Evolutionary conservation across 805 yeast species (phyloP).

Genomic region (Wickerhamiella bombiphila): DNA sequence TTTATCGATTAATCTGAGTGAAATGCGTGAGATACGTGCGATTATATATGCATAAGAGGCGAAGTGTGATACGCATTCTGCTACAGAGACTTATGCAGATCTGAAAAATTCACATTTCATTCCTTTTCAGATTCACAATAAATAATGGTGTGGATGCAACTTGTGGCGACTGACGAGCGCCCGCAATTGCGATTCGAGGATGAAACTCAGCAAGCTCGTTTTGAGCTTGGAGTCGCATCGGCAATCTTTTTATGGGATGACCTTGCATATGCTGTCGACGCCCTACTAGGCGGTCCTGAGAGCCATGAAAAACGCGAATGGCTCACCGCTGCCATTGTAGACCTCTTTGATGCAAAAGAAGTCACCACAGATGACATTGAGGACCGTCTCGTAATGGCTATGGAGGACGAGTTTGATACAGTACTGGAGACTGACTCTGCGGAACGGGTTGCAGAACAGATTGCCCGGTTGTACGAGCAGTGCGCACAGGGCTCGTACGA

Average conservation of each 20-base stretch:
- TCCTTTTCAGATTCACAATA: too few species aligned
- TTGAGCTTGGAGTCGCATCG: constrained; percentile 90
- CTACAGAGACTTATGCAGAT: too few species aligned
- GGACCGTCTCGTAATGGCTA: constrained; percentile 70
- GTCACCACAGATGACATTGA: constrained; percentile 73
- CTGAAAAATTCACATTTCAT: too few species aligned
- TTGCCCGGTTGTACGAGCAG: constrained; percentile 52
- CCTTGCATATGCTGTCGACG: constrained; percentile 73
- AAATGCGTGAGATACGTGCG: too few species aligned
- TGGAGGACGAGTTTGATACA: constrained; percentile 91
- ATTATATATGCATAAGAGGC: too few species aligned
- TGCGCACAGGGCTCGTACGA: constrained; percentile 40
- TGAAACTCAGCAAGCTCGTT: constrained; percentile 62
- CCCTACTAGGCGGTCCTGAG: constrained; percentile 91
- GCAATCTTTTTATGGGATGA: constrained; percentile 84
- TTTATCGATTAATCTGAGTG: too few species aligned
- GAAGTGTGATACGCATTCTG: too few species aligned
- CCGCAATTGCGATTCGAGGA: constrained; percentile 22
- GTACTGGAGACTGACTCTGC: constrained; percentile 84
- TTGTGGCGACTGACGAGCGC: constrained; percentile 8
- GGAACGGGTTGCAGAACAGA: constrained; percentile 49
- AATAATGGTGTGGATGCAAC: constrained; percentile 1
- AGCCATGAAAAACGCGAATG: constrained; percentile 88
- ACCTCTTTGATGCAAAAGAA: constrained; percentile 46
- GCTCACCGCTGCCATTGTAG: constrained; percentile 73